A percentile compares a stretch with the other conserved stretches of the same genome.
Conservation (phyloP, 495 filamentous ascomycete species). For the Jackrogersella multiformis region DNA sequence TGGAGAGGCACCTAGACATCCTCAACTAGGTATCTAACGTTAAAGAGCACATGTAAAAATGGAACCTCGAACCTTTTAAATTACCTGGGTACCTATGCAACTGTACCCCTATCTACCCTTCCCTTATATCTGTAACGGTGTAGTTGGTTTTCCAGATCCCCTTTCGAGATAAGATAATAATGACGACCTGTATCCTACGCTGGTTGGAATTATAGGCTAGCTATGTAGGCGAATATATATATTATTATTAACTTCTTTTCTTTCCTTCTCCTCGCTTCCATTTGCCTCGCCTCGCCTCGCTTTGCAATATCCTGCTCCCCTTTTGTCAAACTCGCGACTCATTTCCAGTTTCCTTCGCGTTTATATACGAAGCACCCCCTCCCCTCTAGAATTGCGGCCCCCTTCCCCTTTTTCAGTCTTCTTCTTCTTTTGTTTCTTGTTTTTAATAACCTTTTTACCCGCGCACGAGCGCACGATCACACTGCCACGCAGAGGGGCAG, state of each 20-base stretch:
- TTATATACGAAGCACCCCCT: not conserved
- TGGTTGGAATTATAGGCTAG: not conserved
- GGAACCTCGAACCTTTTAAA: not conserved
- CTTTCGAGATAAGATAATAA: no score
- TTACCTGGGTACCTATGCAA: no score
- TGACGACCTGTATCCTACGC: not conserved
- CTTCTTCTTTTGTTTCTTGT: no score
- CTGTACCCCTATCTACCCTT: not conserved
- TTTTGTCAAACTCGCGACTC: slow-evolving; percentile 6
- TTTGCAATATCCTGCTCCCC: not conserved
- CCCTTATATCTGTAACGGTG: not conserved
- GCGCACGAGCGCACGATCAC: no score
- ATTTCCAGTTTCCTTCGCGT: not conserved
- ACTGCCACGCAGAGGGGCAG: no score
- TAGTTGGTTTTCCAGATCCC: not conserved
- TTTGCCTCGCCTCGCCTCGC: slow-evolving; percentile 1
- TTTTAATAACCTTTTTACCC: no score
- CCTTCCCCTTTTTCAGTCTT: not conserved
- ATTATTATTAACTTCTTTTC: not conserved
- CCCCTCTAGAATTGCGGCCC: not conserved
- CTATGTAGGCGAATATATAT: not conserved
- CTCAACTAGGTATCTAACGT: no score
- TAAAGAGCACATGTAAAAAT: no score
- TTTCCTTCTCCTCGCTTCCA: no score
- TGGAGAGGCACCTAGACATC: no score